Evolutionary conservation across 805 yeast genomes (phyloP), one percentile per base, ranked within the genome.

Genomic region (Barnettozyma wickerhamii): DNA sequence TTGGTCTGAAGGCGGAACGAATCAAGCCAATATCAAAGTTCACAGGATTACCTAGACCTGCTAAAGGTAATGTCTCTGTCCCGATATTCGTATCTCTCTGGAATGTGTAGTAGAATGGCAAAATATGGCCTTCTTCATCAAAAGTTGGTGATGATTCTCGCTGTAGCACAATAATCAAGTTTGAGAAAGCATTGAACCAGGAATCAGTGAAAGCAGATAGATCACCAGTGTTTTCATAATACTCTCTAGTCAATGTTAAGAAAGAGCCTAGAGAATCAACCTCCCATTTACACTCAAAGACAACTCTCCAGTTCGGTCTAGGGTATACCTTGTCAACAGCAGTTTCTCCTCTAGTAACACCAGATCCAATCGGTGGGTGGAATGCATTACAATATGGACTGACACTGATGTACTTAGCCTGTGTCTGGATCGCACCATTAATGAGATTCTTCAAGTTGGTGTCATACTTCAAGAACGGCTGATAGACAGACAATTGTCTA

Each of bases 381-480:
- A 86, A 89, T 0, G 96, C 96, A 61, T 88, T 88, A 62, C 96
- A 88, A 60, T 85, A 88, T 0, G 96, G 95, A 6, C 82, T 75
- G 19, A 63, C 65, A 15, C 64, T 47, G 6, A 88, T 68, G 50
- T 74, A 85, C 19, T 71, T 64, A 0, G 89, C 84, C 60, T 89
- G 96, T 19, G 87, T 84, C 43, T 77, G 73, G 37, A 88, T 84
- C 2, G 96, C 95, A 14, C 96, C 96, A 45, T 65, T 67, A 24
- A 88, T 69, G 56, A 88, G 62, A 24, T 66, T 66, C 43, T 63
- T 58, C 38, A 88, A 65, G 2, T 50, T 43, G 1, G 57, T 48
- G 52, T 87, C 93, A 39, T 71, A 55, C 30, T 63, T 63, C 12
- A 79, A 62, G 18, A 86, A 68, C 7, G 77, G 77, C 51, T 81